phyloP scores from a whole-genome alignment of 192 early-diverging fungal species.

The Podila verticillata region DNA sequence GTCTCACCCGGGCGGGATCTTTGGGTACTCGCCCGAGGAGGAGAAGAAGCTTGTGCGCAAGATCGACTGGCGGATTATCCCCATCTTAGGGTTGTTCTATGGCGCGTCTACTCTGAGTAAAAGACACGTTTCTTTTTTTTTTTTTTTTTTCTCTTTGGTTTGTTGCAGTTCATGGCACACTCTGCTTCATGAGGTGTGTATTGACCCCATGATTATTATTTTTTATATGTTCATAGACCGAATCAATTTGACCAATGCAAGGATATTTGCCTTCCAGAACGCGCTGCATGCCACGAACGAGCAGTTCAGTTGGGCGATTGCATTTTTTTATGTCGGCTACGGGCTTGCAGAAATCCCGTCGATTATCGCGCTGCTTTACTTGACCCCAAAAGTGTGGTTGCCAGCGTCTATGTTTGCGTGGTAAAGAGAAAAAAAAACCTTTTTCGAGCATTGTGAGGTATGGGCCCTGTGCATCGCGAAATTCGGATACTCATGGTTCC shows the following conservation, averaged over 20 bases:
- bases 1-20: conserved; percentile 17
- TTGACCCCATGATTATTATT: too few species aligned
- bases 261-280: conserved; percentile 30
- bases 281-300: conserved; percentile 19
- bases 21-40: conserved; percentile 38
- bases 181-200: too few species aligned
- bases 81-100: conserved; percentile 49
- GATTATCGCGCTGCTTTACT: conserved; percentile 20
- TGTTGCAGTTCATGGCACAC: too few species aligned
- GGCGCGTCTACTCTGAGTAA: conserved; percentile 30
- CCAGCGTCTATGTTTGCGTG: conserved; percentile 37
- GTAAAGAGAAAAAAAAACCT: neutral
- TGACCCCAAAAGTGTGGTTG: conserved; percentile 40
- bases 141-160: neutral
- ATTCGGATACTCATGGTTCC: neutral
- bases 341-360: conserved; percentile 34
- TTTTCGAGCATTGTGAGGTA: neutral
- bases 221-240: conserved; percentile 6
- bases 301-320: conserved; percentile 34
- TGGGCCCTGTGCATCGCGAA: too few species aligned
- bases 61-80: conserved; percentile 51
- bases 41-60: conserved; percentile 50
- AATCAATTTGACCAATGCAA: conserved; percentile 34
- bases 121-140: neutral
- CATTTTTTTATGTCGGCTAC: conserved; percentile 29